Conservation (phyloP, 1,284 basidiomycete species). For the Ustilago cynodontis region DNA sequence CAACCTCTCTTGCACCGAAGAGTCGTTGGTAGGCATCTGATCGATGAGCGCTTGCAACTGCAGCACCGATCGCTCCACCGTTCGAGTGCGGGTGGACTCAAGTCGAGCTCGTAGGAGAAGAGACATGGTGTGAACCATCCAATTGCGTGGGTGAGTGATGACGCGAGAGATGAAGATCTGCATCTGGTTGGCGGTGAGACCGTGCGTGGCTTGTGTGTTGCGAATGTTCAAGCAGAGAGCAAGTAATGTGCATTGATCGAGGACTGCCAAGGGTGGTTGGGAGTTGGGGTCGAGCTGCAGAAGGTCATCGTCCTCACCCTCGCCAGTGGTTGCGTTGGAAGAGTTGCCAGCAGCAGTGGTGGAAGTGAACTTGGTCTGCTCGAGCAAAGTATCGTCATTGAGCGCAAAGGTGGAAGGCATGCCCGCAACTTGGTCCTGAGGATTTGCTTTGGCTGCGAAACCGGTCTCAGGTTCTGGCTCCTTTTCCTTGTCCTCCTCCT, state of each 20-base stretch:
- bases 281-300: slow-evolving; percentile 80
- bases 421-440: slow-evolving; percentile 59
- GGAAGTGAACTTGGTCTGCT: slow-evolving; percentile 87
- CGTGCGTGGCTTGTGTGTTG: slow-evolving; percentile 69
- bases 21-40: slow-evolving; percentile 68
- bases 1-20: slow-evolving; percentile 67
- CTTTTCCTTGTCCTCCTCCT: slow-evolving; percentile 28
- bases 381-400: slow-evolving; percentile 96
- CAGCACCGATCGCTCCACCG: slow-evolving; percentile 65
- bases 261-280: slow-evolving; percentile 75
- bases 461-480: slow-evolving; percentile 32
- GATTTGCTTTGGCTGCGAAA: slow-evolving; percentile 55
- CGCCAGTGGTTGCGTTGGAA: slow-evolving; percentile 73
- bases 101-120: slow-evolving; percentile 67
- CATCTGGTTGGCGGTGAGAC: slow-evolving; percentile 67
- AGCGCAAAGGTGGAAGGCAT: slow-evolving; percentile 82
- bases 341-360: slow-evolving; percentile 71
- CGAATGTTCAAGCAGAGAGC: slow-evolving; percentile 67
- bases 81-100: slow-evolving; percentile 64
- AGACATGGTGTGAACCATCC: slow-evolving; percentile 69
- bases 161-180: slow-evolving; percentile 65
- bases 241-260: slow-evolving; percentile 66
- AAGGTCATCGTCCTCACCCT: slow-evolving; percentile 70
- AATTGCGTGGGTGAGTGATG: slow-evolving; percentile 64
- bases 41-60: slow-evolving; percentile 69